Evolutionary conservation across 2,329 filamentous ascomycete species (phyloP), one percentile per base, ranked within the genome.

Genomic region (Periconia sp.): DNA sequence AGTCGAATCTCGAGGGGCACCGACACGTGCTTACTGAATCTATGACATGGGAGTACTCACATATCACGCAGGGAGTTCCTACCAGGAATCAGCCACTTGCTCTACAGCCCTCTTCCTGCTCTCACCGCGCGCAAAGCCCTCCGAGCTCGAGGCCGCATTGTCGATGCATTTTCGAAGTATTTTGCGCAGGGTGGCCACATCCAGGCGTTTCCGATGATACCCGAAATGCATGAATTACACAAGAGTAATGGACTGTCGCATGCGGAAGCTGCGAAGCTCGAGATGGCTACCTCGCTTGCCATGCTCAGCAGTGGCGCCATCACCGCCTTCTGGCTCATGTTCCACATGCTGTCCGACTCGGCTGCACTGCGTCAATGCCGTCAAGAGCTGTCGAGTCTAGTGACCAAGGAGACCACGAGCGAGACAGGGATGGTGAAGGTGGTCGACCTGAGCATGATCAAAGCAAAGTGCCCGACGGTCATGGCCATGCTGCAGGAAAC

Each of bases 401-500:
- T 43, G n/a, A 30, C 36, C 12, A 23, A 36, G 5, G 37, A 41
- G 3, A 26, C 33, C 7, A 31, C 22, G 28, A 25, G 39, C 6
- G 7, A 18, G 1, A 36, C 32, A n/a, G 22, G 31, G 25, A n/a
- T 21, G 40, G 35, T 29, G 40, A 43, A 43, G 16, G 41, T 51
- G 13, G 40, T 70, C 17, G 57, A 70, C 37, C 59, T 75, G 3
- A 63, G 59, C 8, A 50, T 37, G 5, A 46, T 74, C 8, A 72
- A 70, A 32, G 48, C 58, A 1, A 53, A 40, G 2, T 76, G 72
- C 46, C 69, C 71, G 2, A 59, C 73, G 0, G 46, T 78, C 4
- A 44, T 69, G 3, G 74, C 73, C 5, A 64, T 66, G 3, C 68
- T 72, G 28, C 66, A 76, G 35, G 75, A 78, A 47, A 66, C 66